These are phyloP conservation scores for Eucalyptus caleyi DNA, from an alignment of 345 rosid genomes.

Conservation along the genomic window DNA sequence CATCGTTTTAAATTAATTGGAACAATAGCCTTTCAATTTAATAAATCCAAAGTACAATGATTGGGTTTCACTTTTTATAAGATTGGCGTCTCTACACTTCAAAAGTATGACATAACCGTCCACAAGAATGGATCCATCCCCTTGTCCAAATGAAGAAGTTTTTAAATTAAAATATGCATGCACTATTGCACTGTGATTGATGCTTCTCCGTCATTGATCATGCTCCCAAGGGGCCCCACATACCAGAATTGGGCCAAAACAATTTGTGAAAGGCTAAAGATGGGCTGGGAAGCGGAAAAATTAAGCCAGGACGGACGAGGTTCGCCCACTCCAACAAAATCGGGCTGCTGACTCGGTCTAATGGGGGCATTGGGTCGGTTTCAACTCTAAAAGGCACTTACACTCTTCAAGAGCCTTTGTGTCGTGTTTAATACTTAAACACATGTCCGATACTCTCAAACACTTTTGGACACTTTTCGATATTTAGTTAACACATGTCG, in stretches of 20 bases:
- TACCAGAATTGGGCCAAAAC: not conserved
- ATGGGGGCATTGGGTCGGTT: not conserved
- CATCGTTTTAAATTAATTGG: not conserved
- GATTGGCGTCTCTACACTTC: not conserved
- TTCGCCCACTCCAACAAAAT: not conserved
- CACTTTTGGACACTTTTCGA: too few species aligned
- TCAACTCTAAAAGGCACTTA: too few species aligned
- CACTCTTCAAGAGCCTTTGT: fast-evolving
- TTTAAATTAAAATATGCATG: too few species aligned
- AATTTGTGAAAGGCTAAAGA: not conserved
- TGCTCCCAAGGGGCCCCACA: too few species aligned
- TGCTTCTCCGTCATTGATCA: too few species aligned
- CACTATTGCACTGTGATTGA: too few species aligned
- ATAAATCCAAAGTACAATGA: not conserved
- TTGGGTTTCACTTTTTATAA: not conserved
- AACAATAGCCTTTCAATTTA: not conserved
- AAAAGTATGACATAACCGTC: not conserved
- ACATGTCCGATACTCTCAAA: too few species aligned
- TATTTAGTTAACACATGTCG: too few species aligned
- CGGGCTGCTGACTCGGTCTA: not conserved
- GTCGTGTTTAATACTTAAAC: too few species aligned
- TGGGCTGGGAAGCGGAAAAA: not conserved
- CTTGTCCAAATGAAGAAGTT: too few species aligned
- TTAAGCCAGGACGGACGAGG: not conserved
- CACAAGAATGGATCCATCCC: too few species aligned